Base-by-base conservation (phyloP, 768 basidiomycete species). In the Tephrocybe sp. region DNA sequence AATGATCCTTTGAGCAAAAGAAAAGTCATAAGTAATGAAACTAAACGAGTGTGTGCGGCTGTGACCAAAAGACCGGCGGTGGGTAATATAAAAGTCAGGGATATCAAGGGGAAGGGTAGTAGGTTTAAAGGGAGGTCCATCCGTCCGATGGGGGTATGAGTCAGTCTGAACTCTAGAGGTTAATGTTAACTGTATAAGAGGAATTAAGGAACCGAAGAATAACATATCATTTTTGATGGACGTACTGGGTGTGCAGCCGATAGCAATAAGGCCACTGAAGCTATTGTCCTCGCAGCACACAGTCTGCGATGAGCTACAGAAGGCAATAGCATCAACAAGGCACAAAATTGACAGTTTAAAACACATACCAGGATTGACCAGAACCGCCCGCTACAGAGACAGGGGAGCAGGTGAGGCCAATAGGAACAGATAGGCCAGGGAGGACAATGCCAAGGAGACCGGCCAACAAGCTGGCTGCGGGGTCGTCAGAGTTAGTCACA, bases 241-340 rank as follows among this genome's bases (percentile, higher is more conserved):
- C 75, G 57, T 60, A 77, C 76, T 68, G 1, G 72, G 71, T 12
- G 64, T 52, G 63, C 77, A 78, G 5, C 73, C 75, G 46, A 75
- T 54, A 7, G 64, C 68, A 44, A 78, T 64, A 27, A 76, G 56
- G 36, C 78, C 76, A 26, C 71, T 70, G 61, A 69, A 77, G 37
- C 56, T 52, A 52, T 78, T 75, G 50, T 71, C 66, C 22, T 64
- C 52, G 60, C 79, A 81, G 61, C 78, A 81, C 35, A 79, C 72
- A 9, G 74, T 63, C 54, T 78, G 72, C 12, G 53, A 40, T 4
- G 52, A 32, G 65, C 76, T 78, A 42, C 13, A 18, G 16, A 28
- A 24, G 3, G 26, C n/a, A 48, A 25, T 2, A 25, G 32, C 37
- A 18, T 28, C 34, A 39, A 16, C 24, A 8, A 38, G 6, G 16